Percentiles rank a stretch among this genome's conserved stretches.
These are phyloP conservation scores for Brassica napus DNA, from an alignment of 345 rosid species.

Conservation along the genomic window DNA sequence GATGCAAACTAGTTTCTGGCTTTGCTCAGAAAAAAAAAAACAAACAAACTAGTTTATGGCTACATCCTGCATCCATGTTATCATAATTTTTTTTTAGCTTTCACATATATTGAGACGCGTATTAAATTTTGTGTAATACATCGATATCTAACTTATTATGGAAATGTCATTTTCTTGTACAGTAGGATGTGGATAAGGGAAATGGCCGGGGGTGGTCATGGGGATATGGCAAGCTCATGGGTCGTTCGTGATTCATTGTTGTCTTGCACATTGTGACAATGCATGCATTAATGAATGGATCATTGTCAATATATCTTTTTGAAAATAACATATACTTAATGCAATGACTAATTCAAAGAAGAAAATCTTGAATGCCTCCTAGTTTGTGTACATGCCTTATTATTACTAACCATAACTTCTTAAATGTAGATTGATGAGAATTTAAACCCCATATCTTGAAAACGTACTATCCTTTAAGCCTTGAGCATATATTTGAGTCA, in stretches of 20 bases:
- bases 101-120: neutral
- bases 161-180: neutral
- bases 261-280: slow-evolving; percentile 33
- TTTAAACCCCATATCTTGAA: neutral
- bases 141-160: neutral
- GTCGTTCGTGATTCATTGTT: neutral
- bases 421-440: neutral
- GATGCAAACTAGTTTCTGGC: neutral
- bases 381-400: slow-evolving; percentile 8
- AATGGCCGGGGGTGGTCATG: slow-evolving; percentile 28
- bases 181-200: slow-evolving; percentile 23
- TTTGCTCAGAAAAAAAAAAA: too few relatives aligned
- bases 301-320: slow-evolving; percentile 3
- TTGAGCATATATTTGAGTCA: neutral
- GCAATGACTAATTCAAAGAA: neutral
- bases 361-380: neutral
- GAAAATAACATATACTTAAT: neutral
- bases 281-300: slow-evolving; percentile 19
- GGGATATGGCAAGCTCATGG: slow-evolving; percentile 23
- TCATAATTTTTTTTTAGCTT: neutral
- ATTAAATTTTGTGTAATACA: neutral
- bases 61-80: neutral
- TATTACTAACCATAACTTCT: neutral
- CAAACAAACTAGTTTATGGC: neutral
- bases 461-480: neutral